A percentile compares a stretch with the other conserved stretches of the same genome.
Evolutionary conservation across 352 stramenopile species (phyloP).

Genomic region (Globisporangium viniferum): DNA sequence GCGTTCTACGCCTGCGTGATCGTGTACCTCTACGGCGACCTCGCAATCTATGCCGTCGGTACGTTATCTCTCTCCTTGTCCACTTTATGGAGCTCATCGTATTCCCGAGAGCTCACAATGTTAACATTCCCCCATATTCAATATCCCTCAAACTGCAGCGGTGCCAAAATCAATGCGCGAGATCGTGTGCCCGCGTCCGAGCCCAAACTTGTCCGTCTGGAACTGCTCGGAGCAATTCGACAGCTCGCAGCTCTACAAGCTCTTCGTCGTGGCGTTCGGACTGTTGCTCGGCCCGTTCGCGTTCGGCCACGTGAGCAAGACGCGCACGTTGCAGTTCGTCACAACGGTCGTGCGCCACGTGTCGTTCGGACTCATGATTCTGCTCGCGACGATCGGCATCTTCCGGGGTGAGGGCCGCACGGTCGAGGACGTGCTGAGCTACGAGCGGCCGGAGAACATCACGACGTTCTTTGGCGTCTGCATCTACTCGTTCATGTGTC

Average conservation of each 20-base stretch:
- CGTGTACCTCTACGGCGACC: constrained; percentile 84
- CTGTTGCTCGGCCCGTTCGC: constrained; percentile 72
- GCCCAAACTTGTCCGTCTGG: constrained; percentile 45
- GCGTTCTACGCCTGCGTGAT: constrained; percentile 81
- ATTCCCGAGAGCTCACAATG: neutral
- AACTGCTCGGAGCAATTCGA: constrained; percentile 65
- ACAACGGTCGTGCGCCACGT: constrained; percentile 82
- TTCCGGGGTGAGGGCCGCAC: constrained; percentile 56
- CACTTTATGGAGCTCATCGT: neutral
- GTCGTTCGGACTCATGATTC: constrained; percentile 84
- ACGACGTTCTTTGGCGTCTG: constrained; percentile 84
- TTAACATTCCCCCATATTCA: neutral
- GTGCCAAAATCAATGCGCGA: constrained; percentile 86
- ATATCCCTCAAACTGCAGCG: constrained; percentile 27
- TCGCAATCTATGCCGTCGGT: constrained; percentile 87
- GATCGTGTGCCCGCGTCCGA: constrained; percentile 74
- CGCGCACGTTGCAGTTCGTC: constrained; percentile 66
- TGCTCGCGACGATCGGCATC: constrained; percentile 71
- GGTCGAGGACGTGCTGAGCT: constrained; percentile 60
- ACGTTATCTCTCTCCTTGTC: constrained; percentile 17
- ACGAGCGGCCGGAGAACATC: constrained; percentile 71
- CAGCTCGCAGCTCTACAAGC: constrained; percentile 77
- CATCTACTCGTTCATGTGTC: constrained; percentile 91
- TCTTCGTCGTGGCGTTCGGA: constrained; percentile 79
- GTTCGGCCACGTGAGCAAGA: constrained; percentile 84